Conservation (phyloP, 169 alveolate genomes). For the Plasmodium billcollinsi region DNA sequence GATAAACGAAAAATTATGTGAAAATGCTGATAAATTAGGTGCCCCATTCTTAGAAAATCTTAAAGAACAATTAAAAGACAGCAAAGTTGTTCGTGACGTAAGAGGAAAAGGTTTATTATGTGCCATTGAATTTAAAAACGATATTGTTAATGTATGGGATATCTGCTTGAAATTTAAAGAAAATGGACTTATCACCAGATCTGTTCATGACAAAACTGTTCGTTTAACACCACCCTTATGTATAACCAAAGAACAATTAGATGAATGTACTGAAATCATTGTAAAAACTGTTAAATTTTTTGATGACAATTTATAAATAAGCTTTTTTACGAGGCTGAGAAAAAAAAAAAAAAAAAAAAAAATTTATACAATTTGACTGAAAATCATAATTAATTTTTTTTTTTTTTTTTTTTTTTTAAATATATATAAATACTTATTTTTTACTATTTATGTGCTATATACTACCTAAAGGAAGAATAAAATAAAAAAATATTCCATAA, state of each 20-base stretch:
- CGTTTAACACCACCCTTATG: constrained; percentile 95
- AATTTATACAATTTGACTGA: no score
- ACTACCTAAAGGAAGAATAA: no score
- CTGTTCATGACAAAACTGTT: constrained; percentile 91
- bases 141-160: constrained; percentile 55
- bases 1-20: constrained; percentile 90
- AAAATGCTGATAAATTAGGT: constrained; percentile 88
- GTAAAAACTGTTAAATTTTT: constrained; percentile 77
- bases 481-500: no score
- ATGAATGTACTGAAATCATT: constrained; percentile 85
- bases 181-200: constrained; percentile 91
- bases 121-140: constrained; percentile 90
- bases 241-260: constrained; percentile 86
- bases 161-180: constrained; percentile 84
- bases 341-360: no score
- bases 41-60: constrained; percentile 80
- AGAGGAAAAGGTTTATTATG: constrained; percentile 91
- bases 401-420: constrained; percentile 3
- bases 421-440: no score
- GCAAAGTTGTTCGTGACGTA: constrained; percentile 46
- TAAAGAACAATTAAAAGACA: constrained; percentile 53
- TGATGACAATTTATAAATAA: constrained; percentile 39
- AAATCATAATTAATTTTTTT: background rate
- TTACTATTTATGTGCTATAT: no score
- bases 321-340: no score